Base-by-base conservation (phyloP, 441 rosid genomes). In the Corymbia citriodora region DNA sequence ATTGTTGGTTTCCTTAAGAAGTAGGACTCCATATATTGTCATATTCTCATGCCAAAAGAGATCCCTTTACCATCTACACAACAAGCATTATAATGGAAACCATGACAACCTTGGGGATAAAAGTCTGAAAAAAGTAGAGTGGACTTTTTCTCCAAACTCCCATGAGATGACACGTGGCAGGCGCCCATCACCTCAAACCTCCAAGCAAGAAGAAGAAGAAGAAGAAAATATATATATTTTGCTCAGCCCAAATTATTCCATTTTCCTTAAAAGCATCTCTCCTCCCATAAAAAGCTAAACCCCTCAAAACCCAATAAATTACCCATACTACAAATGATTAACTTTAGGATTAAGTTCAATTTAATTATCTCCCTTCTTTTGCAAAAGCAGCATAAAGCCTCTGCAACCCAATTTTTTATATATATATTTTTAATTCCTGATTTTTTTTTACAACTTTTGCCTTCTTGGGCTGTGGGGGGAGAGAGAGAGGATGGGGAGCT, bases 221-320 rank as follows among this genome's bases (percentile, higher is more conserved):
- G 33, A 33, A 33, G 33, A 33, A 33, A 33, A 31, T 65, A 8
- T n/a, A 63, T 29, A 7, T n/a, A 7, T 14, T 13, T 65, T 59
- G 88, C 61, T 40, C 92, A 61, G 79, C 48, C 90, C 85, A 82
- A 74, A 88, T 87, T 91, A 93, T 90, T 93, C 94, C 70, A 92
- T 89, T 79, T 72, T 63, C 90, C 95, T 92, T 89, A 92, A 95
- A 95, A 94, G 95, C 95, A 93, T 90, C 89, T 79, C 91, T 16
- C 49, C 40, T 89, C 53, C 59, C 93, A 87, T 85, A 21, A 90
- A 92, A 94, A 94, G 93, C 92, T 87, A 91, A 55, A 53, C 82
- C 88, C 72, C 55, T 86, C 48, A 21, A 45, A 18, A 50, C 88
- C 86, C 50, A 90, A 85, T 88, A 87, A 89, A 89, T 89, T 92